Evolutionary conservation across 1,284 basidiomycete genomes (phyloP).

Genomic region (Waitea zeae): DNA sequence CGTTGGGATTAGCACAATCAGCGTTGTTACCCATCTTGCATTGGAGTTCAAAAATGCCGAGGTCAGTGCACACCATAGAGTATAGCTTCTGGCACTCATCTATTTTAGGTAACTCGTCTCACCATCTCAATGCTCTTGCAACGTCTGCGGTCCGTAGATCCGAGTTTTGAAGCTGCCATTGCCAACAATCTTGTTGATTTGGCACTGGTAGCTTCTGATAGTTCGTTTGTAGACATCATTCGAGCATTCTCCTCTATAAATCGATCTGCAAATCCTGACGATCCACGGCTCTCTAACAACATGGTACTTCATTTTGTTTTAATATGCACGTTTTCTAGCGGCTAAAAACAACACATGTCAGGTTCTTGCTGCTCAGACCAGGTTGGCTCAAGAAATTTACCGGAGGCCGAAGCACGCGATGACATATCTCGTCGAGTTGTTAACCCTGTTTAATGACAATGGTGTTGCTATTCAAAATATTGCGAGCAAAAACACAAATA

Average conservation of each 20-base stretch:
- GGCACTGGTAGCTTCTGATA: conserved; percentile 62
- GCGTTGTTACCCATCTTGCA: conserved; percentile 71
- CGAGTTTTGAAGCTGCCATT: conserved; percentile 79
- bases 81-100: not conserved
- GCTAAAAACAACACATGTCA: too few relatives aligned
- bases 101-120: conserved; percentile 70
- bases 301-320: conserved; percentile 33
- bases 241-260: conserved; percentile 78
- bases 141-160: conserved; percentile 69
- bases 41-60: conserved; percentile 72
- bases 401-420: conserved; percentile 61
- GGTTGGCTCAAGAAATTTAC: conserved; percentile 64
- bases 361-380: conserved; percentile 78
- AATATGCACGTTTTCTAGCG: conserved; percentile 8
- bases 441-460: conserved; percentile 81
- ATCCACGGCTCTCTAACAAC: conserved; percentile 73
- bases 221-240: conserved; percentile 74
- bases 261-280: conserved; percentile 69
- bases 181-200: conserved; percentile 85
- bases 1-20: conserved; percentile 82
- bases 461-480: conserved; percentile 81
- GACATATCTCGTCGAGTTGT: conserved; percentile 70
- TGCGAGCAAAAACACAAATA: conserved; percentile 40
- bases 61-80: conserved; percentile 30
- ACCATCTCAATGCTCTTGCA: conserved; percentile 90